A percentile compares a stretch with the other conserved stretches of the same genome.
Evolutionary conservation across 1,139 yeast genomes (phyloP).

Genomic region (Kurtzmaniella quercitrusa): DNA sequence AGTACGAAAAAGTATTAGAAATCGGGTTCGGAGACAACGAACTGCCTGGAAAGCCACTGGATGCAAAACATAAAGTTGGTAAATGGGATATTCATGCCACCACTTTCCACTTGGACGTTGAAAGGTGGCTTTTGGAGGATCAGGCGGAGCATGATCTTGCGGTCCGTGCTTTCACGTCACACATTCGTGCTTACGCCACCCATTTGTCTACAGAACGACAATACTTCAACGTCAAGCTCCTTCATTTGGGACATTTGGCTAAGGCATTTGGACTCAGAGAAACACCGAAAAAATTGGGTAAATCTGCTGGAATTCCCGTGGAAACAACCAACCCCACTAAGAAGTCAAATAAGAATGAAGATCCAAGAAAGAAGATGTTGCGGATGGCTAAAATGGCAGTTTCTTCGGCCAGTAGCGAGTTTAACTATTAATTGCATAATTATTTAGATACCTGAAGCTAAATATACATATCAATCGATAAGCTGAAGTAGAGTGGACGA

Average conservation of each 20-base stretch:
- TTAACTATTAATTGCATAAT: slow-evolving; percentile 45
- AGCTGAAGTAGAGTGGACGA: not conserved
- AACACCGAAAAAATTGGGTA: slow-evolving; percentile 76
- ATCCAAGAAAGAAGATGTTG: slow-evolving; percentile 67
- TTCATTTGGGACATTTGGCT: slow-evolving; percentile 94
- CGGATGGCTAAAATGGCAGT: slow-evolving; percentile 73
- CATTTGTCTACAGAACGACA: slow-evolving; percentile 78
- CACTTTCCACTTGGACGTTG: slow-evolving; percentile 89
- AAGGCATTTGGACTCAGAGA: slow-evolving; percentile 93
- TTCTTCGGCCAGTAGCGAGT: slow-evolving; percentile 62
- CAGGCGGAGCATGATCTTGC: slow-evolving; percentile 57
- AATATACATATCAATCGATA: not conserved
- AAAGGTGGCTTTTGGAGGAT: slow-evolving; percentile 80
- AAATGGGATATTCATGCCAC: slow-evolving; percentile 96
- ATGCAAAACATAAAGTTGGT: slow-evolving; percentile 31
- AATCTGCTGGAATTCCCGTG: slow-evolving; percentile 19
- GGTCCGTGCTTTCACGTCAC: slow-evolving; percentile 77
- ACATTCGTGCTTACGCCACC: slow-evolving; percentile 94
- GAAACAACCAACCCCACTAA: not conserved
- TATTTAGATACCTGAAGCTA: not conserved
- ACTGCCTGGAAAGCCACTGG: slow-evolving; percentile 13
- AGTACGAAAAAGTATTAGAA: slow-evolving; percentile 51
- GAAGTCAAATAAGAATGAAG: slow-evolving; percentile 42
- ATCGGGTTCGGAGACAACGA: slow-evolving; percentile 53
- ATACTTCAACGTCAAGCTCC: slow-evolving; percentile 69